Evolutionary conservation across 2,329 filamentous ascomycete genomes (phyloP).

Genomic region (Clarireedia paspali): DNA sequence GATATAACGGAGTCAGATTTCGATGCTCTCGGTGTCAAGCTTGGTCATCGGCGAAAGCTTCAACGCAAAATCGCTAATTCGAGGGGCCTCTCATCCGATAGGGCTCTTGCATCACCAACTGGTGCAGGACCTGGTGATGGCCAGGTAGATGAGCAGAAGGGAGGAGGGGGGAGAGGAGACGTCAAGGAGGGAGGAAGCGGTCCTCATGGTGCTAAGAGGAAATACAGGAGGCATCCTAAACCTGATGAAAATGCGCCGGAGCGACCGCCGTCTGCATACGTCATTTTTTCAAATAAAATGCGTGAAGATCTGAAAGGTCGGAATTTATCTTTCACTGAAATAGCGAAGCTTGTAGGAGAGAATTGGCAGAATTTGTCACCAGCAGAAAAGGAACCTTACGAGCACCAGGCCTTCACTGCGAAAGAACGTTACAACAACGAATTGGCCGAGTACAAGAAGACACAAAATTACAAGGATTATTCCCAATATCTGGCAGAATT

Average conservation of each 20-base stretch:
- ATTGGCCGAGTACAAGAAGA: slow-evolving; percentile 71
- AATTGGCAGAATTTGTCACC: slow-evolving; percentile 68
- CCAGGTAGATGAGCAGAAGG: slow-evolving; percentile 45
- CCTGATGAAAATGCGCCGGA: slow-evolving; percentile 75
- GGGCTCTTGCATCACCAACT: slow-evolving; percentile 29
- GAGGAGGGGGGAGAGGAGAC: slow-evolving; percentile 39
- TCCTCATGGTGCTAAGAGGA: slow-evolving; percentile 51
- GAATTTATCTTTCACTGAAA: slow-evolving; percentile 73
- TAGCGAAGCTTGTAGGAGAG: slow-evolving; percentile 75
- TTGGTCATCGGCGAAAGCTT: slow-evolving; percentile 79
- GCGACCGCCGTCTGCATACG: slow-evolving; percentile 73
- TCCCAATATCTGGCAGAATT: slow-evolving; percentile 69
- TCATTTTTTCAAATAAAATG: slow-evolving; percentile 79
- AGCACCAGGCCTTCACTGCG: slow-evolving; percentile 61
- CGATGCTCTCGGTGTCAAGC: slow-evolving; percentile 67
- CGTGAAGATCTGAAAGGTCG: slow-evolving; percentile 70
- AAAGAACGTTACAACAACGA: slow-evolving; percentile 74
- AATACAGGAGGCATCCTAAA: slow-evolving; percentile 74
- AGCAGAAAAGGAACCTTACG: slow-evolving; percentile 62
- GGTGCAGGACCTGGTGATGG: slow-evolving; percentile 48
- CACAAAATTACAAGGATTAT: slow-evolving; percentile 59
- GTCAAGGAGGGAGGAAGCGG: slow-evolving; percentile 35
- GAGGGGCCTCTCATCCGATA: slow-evolving; percentile 44
- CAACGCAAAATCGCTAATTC: slow-evolving; percentile 74
- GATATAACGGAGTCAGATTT: slow-evolving; percentile 81